Percentiles rank a stretch among this genome's conserved stretches.
These are phyloP conservation scores for Agroathelia rolfsii DNA, from an alignment of 1,284 basidiomycete genomes.

Conservation along the genomic window DNA sequence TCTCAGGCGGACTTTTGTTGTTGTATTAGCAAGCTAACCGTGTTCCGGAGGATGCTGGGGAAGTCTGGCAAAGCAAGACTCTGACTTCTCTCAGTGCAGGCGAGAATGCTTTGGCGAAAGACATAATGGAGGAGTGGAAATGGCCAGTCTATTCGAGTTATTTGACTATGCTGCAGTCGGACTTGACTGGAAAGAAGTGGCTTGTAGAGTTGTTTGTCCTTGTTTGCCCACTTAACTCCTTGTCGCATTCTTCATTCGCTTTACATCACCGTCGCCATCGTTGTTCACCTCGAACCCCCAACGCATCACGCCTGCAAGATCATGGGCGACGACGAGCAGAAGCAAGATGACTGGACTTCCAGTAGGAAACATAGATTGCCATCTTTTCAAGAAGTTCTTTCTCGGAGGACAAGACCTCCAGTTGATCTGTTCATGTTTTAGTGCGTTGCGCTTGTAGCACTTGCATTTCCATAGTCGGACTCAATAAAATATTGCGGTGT, in stretches of 20 bases:
- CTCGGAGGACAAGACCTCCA: conserved; percentile 81
- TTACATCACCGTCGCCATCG: conserved; percentile 23
- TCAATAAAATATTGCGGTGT: conserved; percentile 11
- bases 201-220: too few species aligned
- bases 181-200: too few species aligned
- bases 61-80: conserved; percentile 78
- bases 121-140: conserved; percentile 34
- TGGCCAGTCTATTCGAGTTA: too few species aligned
- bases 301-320: too few species aligned
- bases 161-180: too few species aligned
- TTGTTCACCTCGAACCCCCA: too few species aligned
- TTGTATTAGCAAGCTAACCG: conserved; percentile 40
- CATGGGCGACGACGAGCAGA: conserved; percentile 58
- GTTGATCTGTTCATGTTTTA: conserved; percentile 99
- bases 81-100: conserved; percentile 81
- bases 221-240: too few species aligned
- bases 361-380: conserved; percentile 64
- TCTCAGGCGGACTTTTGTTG: conserved; percentile 1
- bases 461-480: neutral
- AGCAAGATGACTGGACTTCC: conserved; percentile 57
- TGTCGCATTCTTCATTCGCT: conserved; percentile 1
- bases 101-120: conserved; percentile 73
- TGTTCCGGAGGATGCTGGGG: conserved; percentile 70
- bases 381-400: conserved; percentile 78
- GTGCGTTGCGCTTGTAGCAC: conserved; percentile 27